Evolutionary conservation across 345 rosid species (phyloP), one percentile per base, ranked within the genome.

Genomic region (Citrus sp.): DNA sequence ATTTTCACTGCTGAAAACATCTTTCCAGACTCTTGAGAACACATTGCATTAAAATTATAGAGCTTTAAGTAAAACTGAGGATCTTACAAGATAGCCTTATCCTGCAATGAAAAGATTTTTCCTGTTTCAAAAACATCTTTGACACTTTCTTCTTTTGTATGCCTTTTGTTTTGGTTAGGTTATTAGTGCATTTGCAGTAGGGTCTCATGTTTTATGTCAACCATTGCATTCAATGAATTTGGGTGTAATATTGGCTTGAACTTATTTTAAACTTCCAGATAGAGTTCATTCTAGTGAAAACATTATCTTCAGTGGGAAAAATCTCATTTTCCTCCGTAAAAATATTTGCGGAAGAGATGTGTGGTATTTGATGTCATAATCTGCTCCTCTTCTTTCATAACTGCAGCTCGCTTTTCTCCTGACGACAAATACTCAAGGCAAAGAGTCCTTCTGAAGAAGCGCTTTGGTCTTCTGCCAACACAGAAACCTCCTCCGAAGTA

Each of bases 371-470:
- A 38, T 24, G 24, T 67, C 7, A 40, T 38, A 9, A 28, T 70
- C 25, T 37, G 30, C 51, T 9, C 18, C 32, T 13, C 3, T 37
- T 51, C 1, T 59, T 10, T 60, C 21, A 18, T 22, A 56, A 34
- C 68, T 76, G 86, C 88, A 89, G 93, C 91, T 30, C 91, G 91
- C 59, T 89, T 89, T 79, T 88, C 91, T 14, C 93, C 91, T 1
- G 93, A 89, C 72, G 93, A 89, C 88, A 88, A 89, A 70, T 89
- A 81, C 86, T 88, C 91, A 0, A 86, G 91, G 85, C 91, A 89
- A 68, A 89, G 91, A 84, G 79, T 86, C 81, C 88, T 86, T 34
- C 80, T 89, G 32, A 89, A 89, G 86, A 89, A 87, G 84, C 88
- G 90, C 3, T 89, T 88, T 25, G 91, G 91, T 34, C 80, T 89